Conservation (phyloP, 192 early-diverging fungal genomes). For the Podila epicladia region DNA sequence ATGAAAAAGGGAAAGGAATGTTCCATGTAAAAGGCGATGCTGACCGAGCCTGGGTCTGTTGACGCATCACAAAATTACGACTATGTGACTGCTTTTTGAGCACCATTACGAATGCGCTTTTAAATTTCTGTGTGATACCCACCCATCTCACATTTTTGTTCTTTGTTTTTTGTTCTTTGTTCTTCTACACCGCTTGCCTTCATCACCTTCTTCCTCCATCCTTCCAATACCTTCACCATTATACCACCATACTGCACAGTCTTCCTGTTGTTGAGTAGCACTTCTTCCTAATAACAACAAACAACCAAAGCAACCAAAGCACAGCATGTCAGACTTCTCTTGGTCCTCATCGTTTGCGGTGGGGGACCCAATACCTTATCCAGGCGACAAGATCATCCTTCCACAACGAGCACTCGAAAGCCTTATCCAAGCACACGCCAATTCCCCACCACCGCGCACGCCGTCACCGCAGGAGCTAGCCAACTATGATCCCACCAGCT, state of each 20-base stretch:
- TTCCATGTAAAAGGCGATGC: no score
- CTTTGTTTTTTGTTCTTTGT: background rate
- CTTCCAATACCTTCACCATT: background rate
- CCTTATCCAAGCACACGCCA: slow-evolving; percentile 47
- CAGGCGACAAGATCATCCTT: slow-evolving; percentile 68
- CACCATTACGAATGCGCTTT: background rate
- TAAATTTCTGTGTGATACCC: background rate
- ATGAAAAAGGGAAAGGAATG: no score
- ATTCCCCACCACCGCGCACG: slow-evolving; percentile 12
- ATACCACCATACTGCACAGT: background rate
- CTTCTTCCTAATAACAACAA: background rate
- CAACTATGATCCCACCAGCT: slow-evolving; percentile 34
- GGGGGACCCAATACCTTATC: slow-evolving; percentile 10
- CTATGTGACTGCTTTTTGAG: no score
- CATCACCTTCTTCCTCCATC: slow-evolving; percentile 1
- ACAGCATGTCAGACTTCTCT: slow-evolving; percentile 3
- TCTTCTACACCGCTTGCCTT: background rate
- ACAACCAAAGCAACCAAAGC: background rate
- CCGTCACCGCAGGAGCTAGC: slow-evolving; percentile 1
- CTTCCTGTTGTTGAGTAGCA: no score
- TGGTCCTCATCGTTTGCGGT: slow-evolving; percentile 51
- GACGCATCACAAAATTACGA: no score
- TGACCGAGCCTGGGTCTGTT: no score
- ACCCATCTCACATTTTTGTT: background rate
- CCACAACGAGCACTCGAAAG: slow-evolving; percentile 60